Percentiles rank a stretch among this genome's conserved stretches.
Evolutionary conservation across 2,329 filamentous ascomycete species (phyloP).

Genomic region (Xylaria sp.): DNA sequence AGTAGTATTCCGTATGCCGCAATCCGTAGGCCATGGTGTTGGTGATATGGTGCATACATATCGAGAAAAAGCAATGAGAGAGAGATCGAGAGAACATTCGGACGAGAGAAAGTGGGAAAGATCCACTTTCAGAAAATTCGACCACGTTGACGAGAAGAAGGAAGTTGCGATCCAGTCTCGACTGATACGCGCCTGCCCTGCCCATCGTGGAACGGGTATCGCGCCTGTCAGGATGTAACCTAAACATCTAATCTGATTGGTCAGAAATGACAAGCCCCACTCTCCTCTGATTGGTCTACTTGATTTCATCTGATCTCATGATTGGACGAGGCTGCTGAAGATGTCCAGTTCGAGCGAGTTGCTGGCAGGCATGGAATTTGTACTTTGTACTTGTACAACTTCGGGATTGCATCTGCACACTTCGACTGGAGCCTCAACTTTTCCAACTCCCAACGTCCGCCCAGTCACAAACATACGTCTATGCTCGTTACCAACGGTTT

Average conservation of each 20-base stretch:
- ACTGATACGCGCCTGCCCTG: too few species aligned
- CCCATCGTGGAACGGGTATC: too few species aligned
- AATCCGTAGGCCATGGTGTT: too few species aligned
- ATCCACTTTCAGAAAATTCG: too few species aligned
- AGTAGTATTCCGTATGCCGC: too few species aligned
- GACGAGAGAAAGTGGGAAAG: too few species aligned
- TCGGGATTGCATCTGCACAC: background rate
- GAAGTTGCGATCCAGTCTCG: too few species aligned
- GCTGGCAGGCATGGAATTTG: conserved; percentile 6
- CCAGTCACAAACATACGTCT: background rate
- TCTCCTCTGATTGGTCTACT: background rate
- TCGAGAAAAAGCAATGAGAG: too few species aligned
- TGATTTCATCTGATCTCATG: background rate
- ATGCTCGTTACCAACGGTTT: background rate
- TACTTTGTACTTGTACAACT: background rate
- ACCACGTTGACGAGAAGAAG: too few species aligned
- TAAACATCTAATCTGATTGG: background rate
- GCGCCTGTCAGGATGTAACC: background rate
- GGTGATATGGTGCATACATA: too few species aligned
- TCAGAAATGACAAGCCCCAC: background rate
- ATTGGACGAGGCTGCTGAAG: background rate
- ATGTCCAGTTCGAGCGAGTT: background rate
- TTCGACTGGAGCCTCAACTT: background rate
- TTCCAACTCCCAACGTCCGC: background rate
- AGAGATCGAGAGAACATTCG: too few species aligned